These are phyloP conservation scores for Orobanche coerulescens DNA, from an alignment of 257 asterid species.

Conservation along the genomic window DNA sequence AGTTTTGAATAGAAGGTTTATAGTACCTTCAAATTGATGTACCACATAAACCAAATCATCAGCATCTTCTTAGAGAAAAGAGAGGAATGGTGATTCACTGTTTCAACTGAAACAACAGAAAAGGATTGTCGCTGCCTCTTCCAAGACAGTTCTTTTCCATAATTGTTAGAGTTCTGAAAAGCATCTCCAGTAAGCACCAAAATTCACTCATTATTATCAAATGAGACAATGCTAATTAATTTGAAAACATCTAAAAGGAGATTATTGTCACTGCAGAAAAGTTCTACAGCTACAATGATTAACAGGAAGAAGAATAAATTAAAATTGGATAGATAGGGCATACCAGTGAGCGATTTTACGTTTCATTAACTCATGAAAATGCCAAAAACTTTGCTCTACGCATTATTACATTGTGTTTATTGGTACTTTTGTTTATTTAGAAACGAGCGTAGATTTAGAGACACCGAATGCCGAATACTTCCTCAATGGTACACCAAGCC, in stretches of 20 bases:
- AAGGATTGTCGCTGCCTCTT: slow-evolving; percentile 10
- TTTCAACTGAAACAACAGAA: slow-evolving; percentile 11
- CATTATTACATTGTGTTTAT: too few species aligned
- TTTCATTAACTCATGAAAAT: too few species aligned
- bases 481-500: too few species aligned
- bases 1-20: slow-evolving; percentile 14
- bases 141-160: neutral
- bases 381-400: too few species aligned
- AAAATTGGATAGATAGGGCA: neutral
- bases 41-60: slow-evolving; percentile 18
- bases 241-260: neutral
- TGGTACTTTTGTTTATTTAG: too few species aligned
- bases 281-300: too few species aligned
- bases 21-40: slow-evolving; percentile 17
- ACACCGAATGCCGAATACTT: too few species aligned
- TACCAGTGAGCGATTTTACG: too few species aligned
- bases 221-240: neutral
- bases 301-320: slow-evolving; percentile 7
- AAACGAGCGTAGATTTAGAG: too few species aligned
- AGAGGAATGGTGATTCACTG: neutral
- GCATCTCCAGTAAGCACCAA: slow-evolving; percentile 9
- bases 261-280: neutral
- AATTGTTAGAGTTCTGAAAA: slow-evolving; percentile 8
- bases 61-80: slow-evolving; percentile 8
- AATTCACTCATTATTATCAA: slow-evolving; percentile 6